Evolutionary conservation across 2,329 filamentous ascomycete genomes (phyloP).

Genomic region (Xylariaceae sp.): DNA sequence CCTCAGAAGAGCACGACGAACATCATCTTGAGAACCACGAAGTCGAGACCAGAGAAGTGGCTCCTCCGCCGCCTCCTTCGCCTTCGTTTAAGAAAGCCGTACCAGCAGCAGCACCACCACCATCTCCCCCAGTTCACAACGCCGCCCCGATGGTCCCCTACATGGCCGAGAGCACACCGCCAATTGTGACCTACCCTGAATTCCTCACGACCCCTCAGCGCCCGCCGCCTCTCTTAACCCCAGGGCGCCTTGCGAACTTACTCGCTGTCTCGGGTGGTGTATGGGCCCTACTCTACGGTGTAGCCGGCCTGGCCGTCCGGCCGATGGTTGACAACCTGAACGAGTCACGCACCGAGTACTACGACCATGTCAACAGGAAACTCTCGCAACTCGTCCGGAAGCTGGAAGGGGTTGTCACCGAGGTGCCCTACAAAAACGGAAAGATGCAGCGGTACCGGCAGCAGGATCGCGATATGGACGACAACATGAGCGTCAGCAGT

Average conservation of each 20-base stretch:
- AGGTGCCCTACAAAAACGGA: slow-evolving; percentile 45
- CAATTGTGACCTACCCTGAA: slow-evolving; percentile 66
- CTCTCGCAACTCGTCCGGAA: slow-evolving; percentile 44
- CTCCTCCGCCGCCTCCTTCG: not conserved
- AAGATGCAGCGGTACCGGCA: slow-evolving; percentile 22
- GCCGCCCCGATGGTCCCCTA: slow-evolving; percentile 19
- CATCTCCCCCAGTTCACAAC: not conserved
- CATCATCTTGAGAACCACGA: not conserved
- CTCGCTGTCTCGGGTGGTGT: slow-evolving; percentile 54
- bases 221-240: slow-evolving; percentile 59
- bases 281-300: slow-evolving; percentile 63
- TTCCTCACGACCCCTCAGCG: slow-evolving; percentile 55
- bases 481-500: slow-evolving; percentile 45
- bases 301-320: slow-evolving; percentile 61
- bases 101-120: slow-evolving; percentile 7
- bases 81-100: not conserved
- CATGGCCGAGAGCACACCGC: slow-evolving; percentile 47
- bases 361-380: slow-evolving; percentile 42
- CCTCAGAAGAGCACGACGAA: slow-evolving; percentile 2
- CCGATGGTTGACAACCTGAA: slow-evolving; percentile 54
- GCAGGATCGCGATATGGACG: slow-evolving; percentile 24
- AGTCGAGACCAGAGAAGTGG: slow-evolving; percentile 1
- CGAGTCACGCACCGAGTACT: slow-evolving; percentile 49
- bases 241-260: slow-evolving; percentile 52
- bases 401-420: slow-evolving; percentile 55